phyloP scores from a whole-genome alignment of 495 filamentous ascomycete genomes.

The Talaromyces trachyspermus region DNA sequence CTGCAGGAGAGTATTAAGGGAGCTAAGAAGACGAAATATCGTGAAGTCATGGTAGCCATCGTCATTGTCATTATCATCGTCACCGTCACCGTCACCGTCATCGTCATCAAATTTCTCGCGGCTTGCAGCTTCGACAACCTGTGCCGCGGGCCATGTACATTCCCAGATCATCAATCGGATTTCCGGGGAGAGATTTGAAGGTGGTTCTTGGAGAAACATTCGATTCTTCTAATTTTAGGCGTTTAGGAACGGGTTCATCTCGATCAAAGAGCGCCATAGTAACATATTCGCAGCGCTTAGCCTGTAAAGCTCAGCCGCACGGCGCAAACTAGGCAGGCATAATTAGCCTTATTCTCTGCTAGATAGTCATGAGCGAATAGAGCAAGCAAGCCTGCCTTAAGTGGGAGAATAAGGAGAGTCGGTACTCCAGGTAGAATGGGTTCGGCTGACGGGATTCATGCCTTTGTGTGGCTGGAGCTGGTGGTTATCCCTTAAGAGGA shows the following conservation, averaged over 20 bases:
- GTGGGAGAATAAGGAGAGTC: too few species aligned
- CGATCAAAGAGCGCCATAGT: neutral
- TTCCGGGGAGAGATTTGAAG: slow-evolving; percentile 3
- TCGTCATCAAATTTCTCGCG: neutral
- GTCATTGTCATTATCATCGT: neutral
- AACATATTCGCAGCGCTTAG: too few species aligned
- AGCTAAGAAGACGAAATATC: slow-evolving; percentile 1
- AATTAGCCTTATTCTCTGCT: too few species aligned
- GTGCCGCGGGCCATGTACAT: neutral
- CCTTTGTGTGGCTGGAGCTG: too few species aligned
- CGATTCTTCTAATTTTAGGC: neutral
- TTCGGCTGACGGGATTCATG: too few species aligned
- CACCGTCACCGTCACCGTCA: neutral
- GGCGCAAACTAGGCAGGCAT: too few species aligned
- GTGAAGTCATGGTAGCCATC: neutral
- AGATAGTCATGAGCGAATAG: too few species aligned
- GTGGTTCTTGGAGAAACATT: neutral
- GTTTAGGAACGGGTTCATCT: neutral
- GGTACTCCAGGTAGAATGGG: too few species aligned
- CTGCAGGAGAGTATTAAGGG: neutral
- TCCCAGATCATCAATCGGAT: slow-evolving; percentile 1
- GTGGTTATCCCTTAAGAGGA: too few species aligned
- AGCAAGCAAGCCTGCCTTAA: too few species aligned
- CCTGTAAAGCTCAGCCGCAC: too few species aligned
- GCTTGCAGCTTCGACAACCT: slow-evolving; percentile 3